Conservation (phyloP, 139 green algal species). For the Spirogloea muscicola region DNA sequence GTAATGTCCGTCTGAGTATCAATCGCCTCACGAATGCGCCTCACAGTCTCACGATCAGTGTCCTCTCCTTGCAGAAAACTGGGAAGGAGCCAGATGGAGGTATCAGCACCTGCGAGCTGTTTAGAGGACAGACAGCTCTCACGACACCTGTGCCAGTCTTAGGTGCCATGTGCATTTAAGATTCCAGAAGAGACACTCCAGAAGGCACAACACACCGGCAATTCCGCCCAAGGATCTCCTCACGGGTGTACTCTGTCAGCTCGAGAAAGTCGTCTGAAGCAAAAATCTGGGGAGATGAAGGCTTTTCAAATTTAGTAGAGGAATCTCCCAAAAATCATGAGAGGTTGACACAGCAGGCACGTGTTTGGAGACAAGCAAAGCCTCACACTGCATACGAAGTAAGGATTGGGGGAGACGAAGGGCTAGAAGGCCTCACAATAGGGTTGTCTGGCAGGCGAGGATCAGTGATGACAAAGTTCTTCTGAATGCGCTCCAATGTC, state of each 20-base stretch:
- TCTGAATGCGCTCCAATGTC: slow-evolving; percentile 96
- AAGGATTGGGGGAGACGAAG: background rate
- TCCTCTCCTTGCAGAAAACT: slow-evolving; percentile 92
- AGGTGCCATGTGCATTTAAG: no score
- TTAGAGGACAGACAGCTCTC: no score
- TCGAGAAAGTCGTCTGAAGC: slow-evolving; percentile 64
- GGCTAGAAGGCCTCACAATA: slow-evolving; percentile 68
- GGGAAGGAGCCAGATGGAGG: slow-evolving; percentile 81
- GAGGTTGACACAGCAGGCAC: background rate
- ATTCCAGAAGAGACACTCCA: no score
- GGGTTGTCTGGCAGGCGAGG: slow-evolving; percentile 93
- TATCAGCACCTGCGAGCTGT: no score
- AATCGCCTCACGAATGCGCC: slow-evolving; percentile 75
- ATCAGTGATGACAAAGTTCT: slow-evolving; percentile 96
- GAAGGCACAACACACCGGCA: slow-evolving; percentile 70
- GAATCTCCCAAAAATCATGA: background rate
- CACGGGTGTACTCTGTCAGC: slow-evolving; percentile 82
- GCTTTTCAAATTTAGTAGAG: no score
- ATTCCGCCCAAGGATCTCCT: slow-evolving; percentile 94
- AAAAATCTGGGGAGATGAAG: slow-evolving; percentile 44
- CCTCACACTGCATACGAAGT: background rate
- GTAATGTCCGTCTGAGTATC: slow-evolving; percentile 61
- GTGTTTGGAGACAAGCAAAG: background rate
- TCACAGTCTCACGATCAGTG: slow-evolving; percentile 82
- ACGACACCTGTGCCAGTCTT: no score